Conservation (phyloP, 306 rosid species). For the Vigna nakashimae region DNA sequence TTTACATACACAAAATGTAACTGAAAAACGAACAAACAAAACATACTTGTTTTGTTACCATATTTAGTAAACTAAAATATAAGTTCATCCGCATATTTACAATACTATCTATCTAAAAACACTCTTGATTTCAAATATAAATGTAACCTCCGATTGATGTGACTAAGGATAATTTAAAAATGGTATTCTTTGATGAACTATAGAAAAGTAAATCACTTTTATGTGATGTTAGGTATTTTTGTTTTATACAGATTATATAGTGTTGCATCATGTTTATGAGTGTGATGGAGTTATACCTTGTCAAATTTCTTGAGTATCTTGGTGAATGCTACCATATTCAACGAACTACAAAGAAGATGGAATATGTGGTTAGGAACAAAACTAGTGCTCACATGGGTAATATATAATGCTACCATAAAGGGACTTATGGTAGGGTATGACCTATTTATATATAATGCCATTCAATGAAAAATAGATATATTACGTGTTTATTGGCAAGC, state of each 20-base stretch:
- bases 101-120: no score
- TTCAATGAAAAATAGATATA: background rate
- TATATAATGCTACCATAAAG: background rate
- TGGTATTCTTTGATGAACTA: background rate
- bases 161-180: no score
- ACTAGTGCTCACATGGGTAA: background rate
- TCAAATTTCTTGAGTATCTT: slow-evolving; percentile 94
- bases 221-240: no score
- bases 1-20: no score
- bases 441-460: background rate
- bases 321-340: slow-evolving; percentile 79
- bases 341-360: slow-evolving; percentile 56
- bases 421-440: background rate
- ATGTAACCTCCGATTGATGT: no score
- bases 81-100: no score
- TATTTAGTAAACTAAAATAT: no score
- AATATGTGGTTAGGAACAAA: slow-evolving; percentile 30
- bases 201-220: no score
- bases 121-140: no score
- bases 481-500: slow-evolving; percentile 8
- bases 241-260: no score
- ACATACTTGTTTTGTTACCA: no score
- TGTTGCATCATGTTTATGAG: background rate
- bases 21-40: no score
- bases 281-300: slow-evolving; percentile 59